Conservation (phyloP, 1,139 yeast species). For the Candida sp. region DNA sequence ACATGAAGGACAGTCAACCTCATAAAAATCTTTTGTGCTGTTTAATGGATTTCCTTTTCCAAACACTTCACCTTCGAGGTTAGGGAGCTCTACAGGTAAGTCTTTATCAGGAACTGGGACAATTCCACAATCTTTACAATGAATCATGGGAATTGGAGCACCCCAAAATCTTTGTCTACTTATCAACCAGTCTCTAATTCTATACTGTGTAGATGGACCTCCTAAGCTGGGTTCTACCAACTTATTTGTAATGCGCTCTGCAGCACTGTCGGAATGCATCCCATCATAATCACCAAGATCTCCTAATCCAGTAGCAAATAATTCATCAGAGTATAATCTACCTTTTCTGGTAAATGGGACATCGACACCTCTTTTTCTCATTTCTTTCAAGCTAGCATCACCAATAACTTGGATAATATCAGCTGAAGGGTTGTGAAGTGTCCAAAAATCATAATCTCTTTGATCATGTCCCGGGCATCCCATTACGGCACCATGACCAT, state of each 20-base stretch:
- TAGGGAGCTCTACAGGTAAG: constrained; percentile 79
- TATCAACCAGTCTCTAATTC: constrained; percentile 88
- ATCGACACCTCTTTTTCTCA: constrained; percentile 3
- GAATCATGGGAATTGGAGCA: constrained; percentile 93
- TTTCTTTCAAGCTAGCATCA: constrained; percentile 15
- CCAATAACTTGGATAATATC: constrained; percentile 45
- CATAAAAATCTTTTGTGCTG: constrained; percentile 63
- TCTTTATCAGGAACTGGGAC: constrained; percentile 88
- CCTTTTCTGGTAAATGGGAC: constrained; percentile 57
- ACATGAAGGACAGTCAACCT: constrained; percentile 81
- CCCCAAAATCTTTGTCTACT: constrained; percentile 98
- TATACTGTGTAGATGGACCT: constrained; percentile 47
- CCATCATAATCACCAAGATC: constrained; percentile 53
- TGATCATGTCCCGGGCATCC: constrained; percentile 95
- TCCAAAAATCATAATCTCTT: constrained; percentile 83
- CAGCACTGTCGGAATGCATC: constrained; percentile 48
- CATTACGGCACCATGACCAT: constrained; percentile 95
- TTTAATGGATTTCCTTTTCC: constrained; percentile 74
- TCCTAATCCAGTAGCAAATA: constrained; percentile 21
- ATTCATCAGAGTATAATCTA: constrained; percentile 35
- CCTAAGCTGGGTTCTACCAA: constrained; percentile 45
- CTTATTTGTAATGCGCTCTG: constrained; percentile 37
- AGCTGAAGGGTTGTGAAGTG: constrained; percentile 47
- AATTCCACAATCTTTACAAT: constrained; percentile 80
- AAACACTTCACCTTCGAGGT: constrained; percentile 32